These are phyloP conservation scores for Mycena latifolia DNA, from an alignment of 768 basidiomycete species.

Conservation along the genomic window DNA sequence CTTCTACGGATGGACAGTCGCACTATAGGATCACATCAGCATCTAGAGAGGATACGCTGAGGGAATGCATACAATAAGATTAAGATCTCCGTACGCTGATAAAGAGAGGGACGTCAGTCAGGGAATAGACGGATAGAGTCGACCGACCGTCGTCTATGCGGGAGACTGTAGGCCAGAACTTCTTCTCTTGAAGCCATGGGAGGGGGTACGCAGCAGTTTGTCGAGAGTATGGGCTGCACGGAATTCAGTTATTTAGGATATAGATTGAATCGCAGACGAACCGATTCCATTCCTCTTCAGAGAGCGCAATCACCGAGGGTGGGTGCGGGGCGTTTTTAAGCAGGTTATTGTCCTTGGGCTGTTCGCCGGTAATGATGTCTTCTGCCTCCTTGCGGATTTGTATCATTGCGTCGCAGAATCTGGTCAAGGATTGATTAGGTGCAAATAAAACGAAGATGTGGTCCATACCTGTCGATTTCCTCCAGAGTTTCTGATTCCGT, in stretches of 20 bases:
- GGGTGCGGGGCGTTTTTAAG: conserved; percentile 97
- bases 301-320: conserved; percentile 74
- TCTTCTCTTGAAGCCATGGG: conserved; percentile 84
- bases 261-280: conserved; percentile 48
- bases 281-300: conserved; percentile 90
- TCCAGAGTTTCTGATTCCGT: conserved; percentile 96
- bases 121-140: neutral
- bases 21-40: conserved; percentile 62
- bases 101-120: conserved; percentile 22
- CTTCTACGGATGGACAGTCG: conserved; percentile 89
- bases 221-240: conserved; percentile 85
- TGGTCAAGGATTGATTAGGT: conserved; percentile 42
- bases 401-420: conserved; percentile 99
- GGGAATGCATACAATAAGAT: conserved; percentile 78
- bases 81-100: conserved; percentile 91
- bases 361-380: conserved; percentile 87
- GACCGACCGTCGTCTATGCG: conserved; percentile 92
- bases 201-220: conserved; percentile 93
- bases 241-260: conserved; percentile 23
- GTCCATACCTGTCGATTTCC: conserved; percentile 84
- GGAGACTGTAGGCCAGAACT: conserved; percentile 97
- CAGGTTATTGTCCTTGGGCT: conserved; percentile 92
- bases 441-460: neutral
- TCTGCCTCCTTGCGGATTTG: conserved; percentile 93
- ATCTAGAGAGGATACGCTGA: conserved; percentile 3